Evolutionary conservation across 1,284 basidiomycete genomes (phyloP).

Genomic region (Phenoliferia sp.): DNA sequence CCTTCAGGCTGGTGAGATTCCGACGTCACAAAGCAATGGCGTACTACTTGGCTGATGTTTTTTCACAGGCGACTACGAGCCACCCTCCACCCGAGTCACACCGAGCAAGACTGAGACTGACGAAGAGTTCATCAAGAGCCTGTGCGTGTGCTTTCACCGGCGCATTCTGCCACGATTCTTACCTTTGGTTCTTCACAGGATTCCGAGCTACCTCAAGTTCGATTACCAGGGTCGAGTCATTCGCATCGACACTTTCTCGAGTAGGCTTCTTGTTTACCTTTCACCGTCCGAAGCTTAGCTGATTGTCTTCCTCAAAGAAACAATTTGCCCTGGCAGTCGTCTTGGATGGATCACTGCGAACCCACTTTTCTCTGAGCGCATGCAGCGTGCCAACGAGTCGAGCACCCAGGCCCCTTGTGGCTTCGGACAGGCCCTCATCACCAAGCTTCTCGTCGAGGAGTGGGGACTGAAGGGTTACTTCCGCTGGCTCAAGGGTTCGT

Average conservation of each 20-base stretch:
- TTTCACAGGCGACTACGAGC: slow-evolving; percentile 52
- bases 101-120: slow-evolving; percentile 23
- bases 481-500: not conserved
- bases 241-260: slow-evolving; percentile 72
- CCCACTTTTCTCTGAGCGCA: slow-evolving; percentile 62
- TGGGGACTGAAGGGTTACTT: slow-evolving; percentile 54
- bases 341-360: slow-evolving; percentile 71
- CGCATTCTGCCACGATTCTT: too few species aligned
- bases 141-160: too few species aligned
- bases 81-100: slow-evolving; percentile 45
- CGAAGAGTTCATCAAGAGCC: slow-evolving; percentile 49
- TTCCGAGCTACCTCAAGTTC: slow-evolving; percentile 64
- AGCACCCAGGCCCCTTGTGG: slow-evolving; percentile 68
- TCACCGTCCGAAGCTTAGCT: not conserved
- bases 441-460: slow-evolving; percentile 55
- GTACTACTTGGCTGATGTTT: too few species aligned
- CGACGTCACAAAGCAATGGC: too few species aligned
- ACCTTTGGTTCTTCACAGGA: too few species aligned
- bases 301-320: slow-evolving; percentile 44
- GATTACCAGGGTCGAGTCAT: slow-evolving; percentile 75
- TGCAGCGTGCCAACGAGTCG: slow-evolving; percentile 68
- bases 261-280: slow-evolving; percentile 41
- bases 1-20: slow-evolving; percentile 62
- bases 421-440: slow-evolving; percentile 60
- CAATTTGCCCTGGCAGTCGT: slow-evolving; percentile 68